Evolutionary conservation across 2,329 filamentous ascomycete genomes (phyloP), one percentile per base, ranked within the genome.

Genomic region (Verticillium dahliae): DNA sequence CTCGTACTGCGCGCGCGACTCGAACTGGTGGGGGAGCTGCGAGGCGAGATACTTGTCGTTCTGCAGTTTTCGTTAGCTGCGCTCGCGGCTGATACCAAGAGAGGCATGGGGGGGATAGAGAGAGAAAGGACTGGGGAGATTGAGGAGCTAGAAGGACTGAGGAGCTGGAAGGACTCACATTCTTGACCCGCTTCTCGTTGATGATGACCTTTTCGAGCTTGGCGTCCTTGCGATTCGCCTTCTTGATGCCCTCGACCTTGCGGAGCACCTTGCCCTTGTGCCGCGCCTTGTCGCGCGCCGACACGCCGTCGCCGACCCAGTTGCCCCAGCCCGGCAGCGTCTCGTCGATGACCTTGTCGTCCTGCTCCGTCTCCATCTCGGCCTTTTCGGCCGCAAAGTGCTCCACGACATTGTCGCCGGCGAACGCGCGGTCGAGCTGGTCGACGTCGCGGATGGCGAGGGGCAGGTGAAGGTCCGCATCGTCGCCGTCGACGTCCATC

Each of bases 311-410:
- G 65, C 95, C 95, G 5, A 90, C 85, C 95, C 95, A 97, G 69
- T 83, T 88, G 66, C 95, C 95, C 95, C 95, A 99, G 56, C 95
- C 95, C 0, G 92, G 92, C 6, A 99, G 82, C n/a, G 90, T 90
- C 66, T 89, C 90, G 72, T 94, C 92, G 35, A 92, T 77, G 61
- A 91, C 79, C 75, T 95, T 90, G 71, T 96, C 90, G 67, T 90
- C 92, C 73, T 97, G 92, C 18, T 91, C 90, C 35, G 85, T 82
- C 18, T 86, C 85, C 1, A 85, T 80, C 58, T 86, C 85, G 15
- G 81, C 82, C 77, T 98, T 98, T 71, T 98, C 93, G 41, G 82
- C 82, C 62, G 85, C 85, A 71, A 98, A 99, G 45, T 92, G 88
- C 56, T 85, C 85, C 9, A 90, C 86, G 1, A 96, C 91, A 72